Base-by-base conservation (phyloP, 2,329 filamentous ascomycete species). In the Paramyrothecium sp. region DNA sequence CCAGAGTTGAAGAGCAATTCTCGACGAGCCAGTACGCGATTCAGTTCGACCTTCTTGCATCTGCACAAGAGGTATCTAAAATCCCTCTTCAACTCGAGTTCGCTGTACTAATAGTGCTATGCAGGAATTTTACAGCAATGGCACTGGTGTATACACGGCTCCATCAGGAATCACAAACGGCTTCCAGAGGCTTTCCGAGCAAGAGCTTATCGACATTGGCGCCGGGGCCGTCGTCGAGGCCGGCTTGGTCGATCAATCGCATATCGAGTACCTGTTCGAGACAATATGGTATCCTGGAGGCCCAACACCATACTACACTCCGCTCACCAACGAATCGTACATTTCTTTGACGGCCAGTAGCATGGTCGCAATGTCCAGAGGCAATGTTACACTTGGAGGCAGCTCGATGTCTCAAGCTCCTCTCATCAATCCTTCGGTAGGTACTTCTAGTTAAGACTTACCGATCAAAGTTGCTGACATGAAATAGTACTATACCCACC, bases 201-300 rank as follows among this genome's bases (percentile, higher is more conserved):
- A 55, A 13, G 47, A 65, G 20, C 63, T 66, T 33, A 26, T 53
- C 8, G 53, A 51, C n/a, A 64, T 66, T 16, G 63, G 64, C 34
- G 64, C 64, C 7, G 58, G 56, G n/a, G 60, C 57, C 12, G 55
- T 66, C 49, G 48, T 65, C 22, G 51, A 59, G 16, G 58, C 56
- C 5, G 59, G 61, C 3, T 61, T 68, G 26, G 57, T 55, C 5
- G 63, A 67, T 44, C 65, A 67, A 56, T 65, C 65, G 10, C 65
- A 67, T 48, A 60, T 68, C 44, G 66, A 68, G 56, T 68, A 63
- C 44, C 59, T 68, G 38, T 68, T 65, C 56, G 65, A 68, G 51
- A 62, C 62, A 5, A 58, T 67, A 52, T 68, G 62, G 56, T 68
- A 68, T 51, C 65, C 66, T n/a, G 60, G 63, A 33, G 64, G 65